Conservation (phyloP, 2,329 filamentous ascomycete genomes). For the Coniochaeta sp. region DNA sequence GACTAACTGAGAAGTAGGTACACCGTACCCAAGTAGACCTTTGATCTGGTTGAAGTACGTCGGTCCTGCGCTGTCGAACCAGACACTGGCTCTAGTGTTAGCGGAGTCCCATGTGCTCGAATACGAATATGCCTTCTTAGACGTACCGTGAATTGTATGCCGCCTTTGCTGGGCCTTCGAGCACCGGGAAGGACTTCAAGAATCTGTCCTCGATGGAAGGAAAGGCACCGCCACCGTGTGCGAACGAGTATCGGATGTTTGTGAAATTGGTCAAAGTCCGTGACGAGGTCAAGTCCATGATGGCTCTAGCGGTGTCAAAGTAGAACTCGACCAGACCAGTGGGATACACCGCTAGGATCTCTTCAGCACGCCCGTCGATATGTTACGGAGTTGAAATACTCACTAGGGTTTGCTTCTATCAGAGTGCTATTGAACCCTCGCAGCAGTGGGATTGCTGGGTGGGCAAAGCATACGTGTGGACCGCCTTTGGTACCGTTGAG, state of each 20-base stretch:
- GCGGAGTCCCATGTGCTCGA: background rate
- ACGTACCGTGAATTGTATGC: background rate
- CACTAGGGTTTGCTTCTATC: too few species aligned
- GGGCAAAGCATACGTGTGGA: background rate
- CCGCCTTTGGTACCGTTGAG: background rate
- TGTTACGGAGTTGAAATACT: too few species aligned
- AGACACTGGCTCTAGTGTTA: conserved; percentile 1
- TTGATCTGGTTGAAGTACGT: conserved; percentile 5
- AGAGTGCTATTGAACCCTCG: background rate
- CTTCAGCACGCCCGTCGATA: background rate
- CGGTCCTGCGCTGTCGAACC: conserved; percentile 5
- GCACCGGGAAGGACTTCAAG: background rate
- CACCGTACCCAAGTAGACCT: conserved; percentile 1
- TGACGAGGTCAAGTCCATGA: conserved; percentile 3
- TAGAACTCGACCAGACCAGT: conserved; percentile 2
- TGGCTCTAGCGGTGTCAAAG: conserved; percentile 3
- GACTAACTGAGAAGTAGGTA: conserved; percentile 1
- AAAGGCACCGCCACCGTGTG: background rate
- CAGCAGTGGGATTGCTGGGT: background rate
- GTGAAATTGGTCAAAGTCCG: conserved; percentile 5
- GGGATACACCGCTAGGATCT: background rate
- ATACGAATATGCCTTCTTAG: too few species aligned
- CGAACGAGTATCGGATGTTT: conserved; percentile 1
- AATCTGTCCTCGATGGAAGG: conserved; percentile 3
- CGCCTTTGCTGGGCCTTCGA: background rate